Conservation (phyloP, 192 early-diverging fungal genomes). For the Coemansia sp. region DNA sequence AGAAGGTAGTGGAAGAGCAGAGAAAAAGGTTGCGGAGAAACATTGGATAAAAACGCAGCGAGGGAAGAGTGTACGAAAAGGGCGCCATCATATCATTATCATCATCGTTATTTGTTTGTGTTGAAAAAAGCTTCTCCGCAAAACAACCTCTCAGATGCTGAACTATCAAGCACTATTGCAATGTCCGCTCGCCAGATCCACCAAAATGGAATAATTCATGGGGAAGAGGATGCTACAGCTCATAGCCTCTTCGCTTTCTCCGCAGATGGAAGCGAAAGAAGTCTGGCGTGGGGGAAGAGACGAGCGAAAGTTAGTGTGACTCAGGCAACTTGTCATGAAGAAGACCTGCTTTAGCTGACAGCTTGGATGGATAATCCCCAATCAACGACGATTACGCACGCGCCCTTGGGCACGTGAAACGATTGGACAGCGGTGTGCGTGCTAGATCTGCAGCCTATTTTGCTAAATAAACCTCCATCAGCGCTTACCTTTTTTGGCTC, state of each 20-base stretch:
- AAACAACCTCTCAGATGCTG: too few species aligned
- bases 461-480: background rate
- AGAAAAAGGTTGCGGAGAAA: conserved; percentile 6
- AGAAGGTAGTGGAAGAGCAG: background rate
- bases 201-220: background rate
- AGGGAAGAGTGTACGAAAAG: too few species aligned
- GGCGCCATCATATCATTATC: too few species aligned
- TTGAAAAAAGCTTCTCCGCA: too few species aligned
- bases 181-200: background rate
- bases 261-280: background rate
- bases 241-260: background rate
- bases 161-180: background rate
- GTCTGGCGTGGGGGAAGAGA: background rate
- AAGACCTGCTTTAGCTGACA: too few species aligned
- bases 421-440: background rate
- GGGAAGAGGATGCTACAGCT: background rate
- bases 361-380: background rate
- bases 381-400: background rate
- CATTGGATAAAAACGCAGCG: too few species aligned
- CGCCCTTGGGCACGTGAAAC: background rate
- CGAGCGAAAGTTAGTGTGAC: too few species aligned
- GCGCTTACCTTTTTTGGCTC: background rate
- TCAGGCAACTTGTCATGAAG: too few species aligned
- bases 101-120: too few species aligned
- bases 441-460: background rate